A percentile compares a stretch with the other conserved stretches of the same genome.
phyloP scores from a whole-genome alignment of 1,284 basidiomycete species.

The Fomitopsis pinicola region DNA sequence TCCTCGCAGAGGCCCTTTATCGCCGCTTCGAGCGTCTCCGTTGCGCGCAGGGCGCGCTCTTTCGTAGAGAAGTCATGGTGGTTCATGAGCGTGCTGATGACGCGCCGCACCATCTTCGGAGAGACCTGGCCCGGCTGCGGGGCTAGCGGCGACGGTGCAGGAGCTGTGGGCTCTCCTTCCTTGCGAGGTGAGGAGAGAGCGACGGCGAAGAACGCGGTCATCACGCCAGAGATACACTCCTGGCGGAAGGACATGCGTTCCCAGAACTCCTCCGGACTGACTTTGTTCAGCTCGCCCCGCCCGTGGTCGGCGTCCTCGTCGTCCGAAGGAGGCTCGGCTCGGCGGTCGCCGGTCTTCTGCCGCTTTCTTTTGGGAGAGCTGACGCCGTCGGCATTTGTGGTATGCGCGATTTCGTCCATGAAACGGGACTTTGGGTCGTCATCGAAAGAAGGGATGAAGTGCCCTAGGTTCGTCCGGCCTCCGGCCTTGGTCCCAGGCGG shows the following conservation, averaged over 20 bases:
- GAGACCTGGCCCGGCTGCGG: constrained; percentile 60
- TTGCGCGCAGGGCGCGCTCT: constrained; percentile 62
- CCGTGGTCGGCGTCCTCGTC: constrained; percentile 16
- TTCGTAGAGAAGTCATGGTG: constrained; percentile 74
- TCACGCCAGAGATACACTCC: constrained; percentile 81
- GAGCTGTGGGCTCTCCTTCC: constrained; percentile 3
- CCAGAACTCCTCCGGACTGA: constrained; percentile 82
- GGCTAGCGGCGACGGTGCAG: constrained; percentile 39
- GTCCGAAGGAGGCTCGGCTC: constrained; percentile 5
- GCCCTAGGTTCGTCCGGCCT: constrained; percentile 52
- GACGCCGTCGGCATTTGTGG: constrained; percentile 56
- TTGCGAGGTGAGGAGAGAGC: constrained; percentile 27
- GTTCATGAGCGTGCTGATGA: constrained; percentile 64
- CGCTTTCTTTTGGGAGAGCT: constrained; percentile 59
- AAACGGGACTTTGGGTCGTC: constrained; percentile 94
- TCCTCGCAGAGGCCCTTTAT: constrained; percentile 70
- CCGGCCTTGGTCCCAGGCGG: constrained; percentile 28
- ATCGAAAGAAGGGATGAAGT: constrained; percentile 82
- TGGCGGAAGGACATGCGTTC: constrained; percentile 93
- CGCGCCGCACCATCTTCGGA: constrained; percentile 59
- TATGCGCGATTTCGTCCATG: constrained; percentile 80
- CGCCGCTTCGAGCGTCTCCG: constrained; percentile 62
- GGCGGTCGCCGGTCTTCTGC: constrained; percentile 25
- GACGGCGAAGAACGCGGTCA: constrained; percentile 87
- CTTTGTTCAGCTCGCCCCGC: constrained; percentile 49